Evolutionary conservation across 2,329 filamentous ascomycete species (phyloP), one percentile per base, ranked within the genome.

Genomic region (Claviceps quebecensis): DNA sequence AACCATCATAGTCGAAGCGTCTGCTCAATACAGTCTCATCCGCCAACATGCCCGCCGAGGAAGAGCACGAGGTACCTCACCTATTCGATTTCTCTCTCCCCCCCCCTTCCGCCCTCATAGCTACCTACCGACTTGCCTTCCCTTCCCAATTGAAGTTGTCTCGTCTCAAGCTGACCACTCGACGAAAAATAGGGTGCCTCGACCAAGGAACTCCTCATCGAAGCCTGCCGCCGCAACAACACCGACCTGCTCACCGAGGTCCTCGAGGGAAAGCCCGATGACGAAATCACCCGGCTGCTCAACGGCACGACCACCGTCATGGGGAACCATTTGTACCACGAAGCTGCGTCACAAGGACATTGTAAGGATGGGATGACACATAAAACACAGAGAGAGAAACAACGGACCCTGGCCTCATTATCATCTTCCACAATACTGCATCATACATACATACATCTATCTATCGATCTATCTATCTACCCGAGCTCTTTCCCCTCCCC

Each of bases 211-310:
- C 79, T 87, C 62, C 79, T 97, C 60, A 81, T 97, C 69, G 91
- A 95, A 73, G 87, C 93, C 61, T 95, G 87, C 71, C 87, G 91
- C 55, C 81, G 89, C 63, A 91, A 97, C 76, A 96, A 97, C 70
- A 83, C 83, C 58, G 84, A 91, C 50, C 81, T 97, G 54, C 80
- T 97, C 52, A 71, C 78, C 60, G 84, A 93, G 61, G 77, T 90
- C 52, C 75, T 96, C 58, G 69, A 77, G 43, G 70, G 72, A 57
- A 77, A 78, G 57, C 69, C 71, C 53, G 80, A 83, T 51, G 75
- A 80, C 53, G 75, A 86, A 61, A 80, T 87, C 54, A 82, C 89
- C 37, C 67, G 78, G 48, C 81, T 95, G 58, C 81, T 98, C 65
- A 98, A 98, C 73, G 77, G 80, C 47, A 87, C 90, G 48, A 86